Evolutionary conservation across 768 basidiomycete genomes (phyloP).

Genomic region (Lentinula guzmanii): DNA sequence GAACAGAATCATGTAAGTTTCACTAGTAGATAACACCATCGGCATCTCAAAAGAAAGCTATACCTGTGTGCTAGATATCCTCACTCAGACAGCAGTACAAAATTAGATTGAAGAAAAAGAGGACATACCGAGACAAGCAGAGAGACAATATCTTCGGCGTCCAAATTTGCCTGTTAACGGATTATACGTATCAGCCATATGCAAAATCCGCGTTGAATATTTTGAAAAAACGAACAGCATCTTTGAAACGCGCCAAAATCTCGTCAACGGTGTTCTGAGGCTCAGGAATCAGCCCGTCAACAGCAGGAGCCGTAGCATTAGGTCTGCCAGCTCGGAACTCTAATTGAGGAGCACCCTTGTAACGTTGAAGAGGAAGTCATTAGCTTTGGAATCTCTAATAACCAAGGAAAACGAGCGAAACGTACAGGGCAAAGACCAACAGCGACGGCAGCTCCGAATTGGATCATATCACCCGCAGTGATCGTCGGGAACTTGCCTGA

Average conservation of each 20-base stretch:
- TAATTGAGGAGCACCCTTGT: constrained; percentile 24
- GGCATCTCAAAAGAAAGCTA: background rate
- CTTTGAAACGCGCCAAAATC: constrained; percentile 24
- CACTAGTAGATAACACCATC: too few species aligned
- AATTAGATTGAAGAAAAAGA: background rate
- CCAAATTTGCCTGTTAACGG: constrained; percentile 16
- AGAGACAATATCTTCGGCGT: constrained; percentile 24
- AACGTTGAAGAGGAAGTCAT: background rate
- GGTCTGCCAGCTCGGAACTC: constrained; percentile 32
- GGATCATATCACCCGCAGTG: constrained; percentile 14
- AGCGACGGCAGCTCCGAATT: constrained; percentile 28
- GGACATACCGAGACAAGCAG: constrained; percentile 23
- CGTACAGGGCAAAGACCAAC: constrained; percentile 28
- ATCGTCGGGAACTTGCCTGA: constrained; percentile 1
- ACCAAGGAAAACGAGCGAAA: constrained; percentile 13
- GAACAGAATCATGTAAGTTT: background rate
- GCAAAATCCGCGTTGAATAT: background rate
- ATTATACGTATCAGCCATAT: background rate
- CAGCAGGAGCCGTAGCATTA: constrained; percentile 19
- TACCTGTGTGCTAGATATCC: background rate
- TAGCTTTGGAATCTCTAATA: constrained; percentile 8
- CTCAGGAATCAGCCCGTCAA: constrained; percentile 27
- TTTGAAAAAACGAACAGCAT: constrained; percentile 13
- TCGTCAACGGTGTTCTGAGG: constrained; percentile 21
- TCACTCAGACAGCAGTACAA: background rate